phyloP scores from a whole-genome alignment of 805 yeast species.

The Pichia heedii region DNA sequence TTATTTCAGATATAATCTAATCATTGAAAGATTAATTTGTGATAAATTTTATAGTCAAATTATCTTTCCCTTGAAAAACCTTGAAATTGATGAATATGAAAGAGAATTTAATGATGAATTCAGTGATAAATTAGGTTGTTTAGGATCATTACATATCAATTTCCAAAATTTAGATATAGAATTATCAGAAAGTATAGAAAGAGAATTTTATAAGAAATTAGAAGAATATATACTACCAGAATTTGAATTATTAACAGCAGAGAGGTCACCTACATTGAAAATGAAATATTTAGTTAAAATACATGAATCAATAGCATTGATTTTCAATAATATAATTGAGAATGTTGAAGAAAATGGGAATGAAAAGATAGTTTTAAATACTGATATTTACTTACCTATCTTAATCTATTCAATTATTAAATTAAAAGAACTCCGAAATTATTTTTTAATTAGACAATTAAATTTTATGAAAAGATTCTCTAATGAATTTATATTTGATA shows the following conservation, averaged over 20 bases:
- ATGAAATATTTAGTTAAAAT: slow-evolving; percentile 23
- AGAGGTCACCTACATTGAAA: slow-evolving; percentile 28
- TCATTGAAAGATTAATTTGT: slow-evolving; percentile 26
- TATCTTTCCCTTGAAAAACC: slow-evolving; percentile 25
- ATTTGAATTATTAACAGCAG: slow-evolving; percentile 26
- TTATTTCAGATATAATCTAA: slow-evolving; percentile 21
- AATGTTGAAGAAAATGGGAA: background rate
- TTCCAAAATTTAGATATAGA: slow-evolving; percentile 25
- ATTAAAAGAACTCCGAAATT: slow-evolving; percentile 21
- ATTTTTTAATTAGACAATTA: slow-evolving; percentile 24
- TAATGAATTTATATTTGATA: slow-evolving; percentile 21
- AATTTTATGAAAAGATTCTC: slow-evolving; percentile 27
- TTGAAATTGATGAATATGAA: slow-evolving; percentile 25
- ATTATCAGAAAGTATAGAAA: slow-evolving; percentile 17
- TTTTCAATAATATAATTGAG: slow-evolving; percentile 16
- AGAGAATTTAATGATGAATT: slow-evolving; percentile 20
- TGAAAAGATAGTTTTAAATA: slow-evolving; percentile 16
- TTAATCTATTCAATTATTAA: slow-evolving; percentile 27
- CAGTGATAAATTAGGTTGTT: slow-evolving; percentile 19
- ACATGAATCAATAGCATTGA: slow-evolving; percentile 22
- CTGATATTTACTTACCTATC: slow-evolving; percentile 28
- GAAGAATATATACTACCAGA: slow-evolving; percentile 21
- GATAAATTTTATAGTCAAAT: slow-evolving; percentile 27
- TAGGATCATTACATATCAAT: slow-evolving; percentile 18
- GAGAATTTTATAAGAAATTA: slow-evolving; percentile 17